Conservation (phyloP, 2,329 filamentous ascomycete species). For the Fusarium sp. region DNA sequence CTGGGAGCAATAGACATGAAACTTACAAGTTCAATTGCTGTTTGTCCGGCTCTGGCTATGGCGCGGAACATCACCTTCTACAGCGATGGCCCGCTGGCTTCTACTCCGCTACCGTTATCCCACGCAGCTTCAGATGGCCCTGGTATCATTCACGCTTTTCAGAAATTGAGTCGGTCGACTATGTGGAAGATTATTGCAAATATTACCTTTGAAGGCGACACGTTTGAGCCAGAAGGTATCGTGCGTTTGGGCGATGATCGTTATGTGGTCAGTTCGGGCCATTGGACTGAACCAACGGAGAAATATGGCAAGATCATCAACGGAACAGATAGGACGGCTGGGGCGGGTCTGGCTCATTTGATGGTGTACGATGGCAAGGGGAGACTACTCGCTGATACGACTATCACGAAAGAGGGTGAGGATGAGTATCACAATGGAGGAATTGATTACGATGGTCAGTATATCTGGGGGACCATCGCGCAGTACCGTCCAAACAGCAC, state of each 20-base stretch:
- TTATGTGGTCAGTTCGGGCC: slow-evolving; percentile 59
- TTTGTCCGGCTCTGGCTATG: slow-evolving; percentile 35
- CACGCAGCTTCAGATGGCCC: slow-evolving; percentile 53
- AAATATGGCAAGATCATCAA: slow-evolving; percentile 61
- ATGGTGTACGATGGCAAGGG: slow-evolving; percentile 60
- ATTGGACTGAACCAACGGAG: slow-evolving; percentile 57
- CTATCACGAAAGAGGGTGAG: slow-evolving; percentile 54
- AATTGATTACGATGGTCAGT: slow-evolving; percentile 61
- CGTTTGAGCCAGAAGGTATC: slow-evolving; percentile 63
- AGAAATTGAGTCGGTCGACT: slow-evolving; percentile 55
- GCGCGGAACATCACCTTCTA: slow-evolving; percentile 53
- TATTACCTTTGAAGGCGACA: slow-evolving; percentile 59
- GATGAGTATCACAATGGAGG: slow-evolving; percentile 62
- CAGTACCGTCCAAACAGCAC: slow-evolving; percentile 63
- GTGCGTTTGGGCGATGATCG: slow-evolving; percentile 58
- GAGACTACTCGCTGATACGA: slow-evolving; percentile 58
- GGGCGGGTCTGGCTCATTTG: slow-evolving; percentile 60
- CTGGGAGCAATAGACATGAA: slow-evolving; percentile 32
- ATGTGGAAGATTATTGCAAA: slow-evolving; percentile 58
- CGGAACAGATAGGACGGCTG: slow-evolving; percentile 62
- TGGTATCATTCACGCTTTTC: slow-evolving; percentile 55
- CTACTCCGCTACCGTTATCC: slow-evolving; percentile 52
- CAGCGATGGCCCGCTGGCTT: slow-evolving; percentile 49
- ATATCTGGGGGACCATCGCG: slow-evolving; percentile 60
- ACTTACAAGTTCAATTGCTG: slow-evolving; percentile 28